Conservation (phyloP, 1,284 basidiomycete species). For the Athelia psychrophila region DNA sequence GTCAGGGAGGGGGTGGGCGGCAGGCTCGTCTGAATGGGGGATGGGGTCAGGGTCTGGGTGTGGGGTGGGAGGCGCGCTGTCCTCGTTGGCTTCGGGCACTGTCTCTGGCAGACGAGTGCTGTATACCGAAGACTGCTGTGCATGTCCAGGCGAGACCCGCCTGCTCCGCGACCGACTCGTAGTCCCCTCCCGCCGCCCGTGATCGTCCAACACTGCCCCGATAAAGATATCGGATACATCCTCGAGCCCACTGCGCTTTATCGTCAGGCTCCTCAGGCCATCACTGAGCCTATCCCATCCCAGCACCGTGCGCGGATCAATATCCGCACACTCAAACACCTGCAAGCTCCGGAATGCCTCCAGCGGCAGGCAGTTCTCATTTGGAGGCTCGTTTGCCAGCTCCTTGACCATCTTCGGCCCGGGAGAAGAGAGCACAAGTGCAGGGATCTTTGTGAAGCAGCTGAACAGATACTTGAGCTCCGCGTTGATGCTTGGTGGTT, state of each 20-base stretch:
- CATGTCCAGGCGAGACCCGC: conserved; percentile 38
- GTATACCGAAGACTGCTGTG: conserved; percentile 48
- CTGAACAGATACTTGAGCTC: conserved; percentile 87
- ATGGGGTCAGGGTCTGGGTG: background rate
- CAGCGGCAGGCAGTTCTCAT: conserved; percentile 75
- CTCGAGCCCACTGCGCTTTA: conserved; percentile 77
- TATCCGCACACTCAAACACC: conserved; percentile 69
- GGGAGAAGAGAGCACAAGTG: conserved; percentile 62
- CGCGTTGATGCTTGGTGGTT: conserved; percentile 58
- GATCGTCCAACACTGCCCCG: conserved; percentile 73
- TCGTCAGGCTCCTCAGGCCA: conserved; percentile 69
- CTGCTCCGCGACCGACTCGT: conserved; percentile 43
- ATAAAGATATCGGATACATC: conserved; percentile 83
- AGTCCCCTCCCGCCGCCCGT: conserved; percentile 56
- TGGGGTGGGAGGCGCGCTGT: conserved; percentile 19
- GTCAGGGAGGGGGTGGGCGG: conserved; percentile 45
- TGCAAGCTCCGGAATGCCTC: conserved; percentile 83
- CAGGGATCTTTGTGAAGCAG: conserved; percentile 84
- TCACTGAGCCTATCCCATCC: conserved; percentile 84
- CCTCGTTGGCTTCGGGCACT: conserved; percentile 57
- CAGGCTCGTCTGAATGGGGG: too few species aligned
- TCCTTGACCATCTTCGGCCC: conserved; percentile 67
- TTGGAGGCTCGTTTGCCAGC: conserved; percentile 69
- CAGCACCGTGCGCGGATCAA: conserved; percentile 80
- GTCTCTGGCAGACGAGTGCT: conserved; percentile 52